phyloP scores from a whole-genome alignment of 306 rosid species.

The Prunus kanzakura region DNA sequence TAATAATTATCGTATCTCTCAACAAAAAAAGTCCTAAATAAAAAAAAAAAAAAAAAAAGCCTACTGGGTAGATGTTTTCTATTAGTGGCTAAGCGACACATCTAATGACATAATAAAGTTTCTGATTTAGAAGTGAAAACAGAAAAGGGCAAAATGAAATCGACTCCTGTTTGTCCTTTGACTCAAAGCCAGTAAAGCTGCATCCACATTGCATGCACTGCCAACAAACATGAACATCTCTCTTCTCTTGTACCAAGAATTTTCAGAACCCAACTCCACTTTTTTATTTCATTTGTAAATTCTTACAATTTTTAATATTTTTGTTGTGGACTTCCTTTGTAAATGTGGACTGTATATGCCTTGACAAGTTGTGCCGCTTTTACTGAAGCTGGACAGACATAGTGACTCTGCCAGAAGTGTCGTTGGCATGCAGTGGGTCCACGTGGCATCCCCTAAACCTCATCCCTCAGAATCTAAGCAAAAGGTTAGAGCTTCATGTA shows the following conservation, averaged over 20 bases:
- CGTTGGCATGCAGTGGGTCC: constrained; percentile 38
- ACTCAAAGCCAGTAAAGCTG: neutral
- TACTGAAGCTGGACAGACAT: neutral
- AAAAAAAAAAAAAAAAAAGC: neutral
- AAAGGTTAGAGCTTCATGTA: constrained; percentile 25
- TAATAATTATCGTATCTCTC: too few species aligned
- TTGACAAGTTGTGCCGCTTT: neutral
- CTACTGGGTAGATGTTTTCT: neutral
- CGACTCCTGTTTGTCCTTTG: neutral
- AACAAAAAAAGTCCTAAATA: too few species aligned
- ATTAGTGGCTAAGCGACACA: neutral
- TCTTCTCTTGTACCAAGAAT: too few species aligned
- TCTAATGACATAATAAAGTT: neutral
- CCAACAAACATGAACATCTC: too few species aligned
- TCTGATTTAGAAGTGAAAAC: neutral
- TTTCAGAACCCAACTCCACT: neutral
- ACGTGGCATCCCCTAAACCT: constrained; percentile 67
- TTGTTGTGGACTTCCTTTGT: neutral
- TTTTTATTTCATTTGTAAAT: neutral
- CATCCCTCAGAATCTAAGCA: constrained; percentile 31
- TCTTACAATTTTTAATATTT: too few species aligned
- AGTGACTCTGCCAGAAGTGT: neutral
- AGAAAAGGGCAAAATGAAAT: neutral
- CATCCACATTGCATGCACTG: too few species aligned
- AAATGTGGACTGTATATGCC: neutral